These are phyloP conservation scores for Fusarium kyushuense DNA, from an alignment of 2,329 filamentous ascomycete genomes.

Conservation along the genomic window DNA sequence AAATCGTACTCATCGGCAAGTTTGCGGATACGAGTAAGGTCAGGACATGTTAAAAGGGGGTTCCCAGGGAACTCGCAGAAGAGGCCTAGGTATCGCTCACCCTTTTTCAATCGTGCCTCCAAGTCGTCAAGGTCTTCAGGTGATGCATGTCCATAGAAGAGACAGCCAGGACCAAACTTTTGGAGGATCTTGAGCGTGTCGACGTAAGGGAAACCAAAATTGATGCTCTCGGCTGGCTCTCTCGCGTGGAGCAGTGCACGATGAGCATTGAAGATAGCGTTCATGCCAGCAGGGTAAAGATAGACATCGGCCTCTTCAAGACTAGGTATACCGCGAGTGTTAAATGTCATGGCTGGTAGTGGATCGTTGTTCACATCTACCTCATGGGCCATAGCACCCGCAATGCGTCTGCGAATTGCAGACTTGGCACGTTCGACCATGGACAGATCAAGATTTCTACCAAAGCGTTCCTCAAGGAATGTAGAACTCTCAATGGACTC, in stretches of 20 bases:
- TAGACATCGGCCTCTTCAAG: constrained; percentile 90
- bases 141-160: constrained; percentile 88
- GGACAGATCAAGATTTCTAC: constrained; percentile 85
- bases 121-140: constrained; percentile 85
- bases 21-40: constrained; percentile 82
- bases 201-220: constrained; percentile 97
- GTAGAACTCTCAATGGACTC: constrained; percentile 75
- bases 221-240: constrained; percentile 79
- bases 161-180: constrained; percentile 90
- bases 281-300: constrained; percentile 92
- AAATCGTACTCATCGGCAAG: constrained; percentile 89
- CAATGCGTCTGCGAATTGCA: constrained; percentile 88
- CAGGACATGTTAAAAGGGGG: constrained; percentile 85
- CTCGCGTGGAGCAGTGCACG: constrained; percentile 75
- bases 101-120: constrained; percentile 75
- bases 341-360: constrained; percentile 51
- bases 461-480: constrained; percentile 95
- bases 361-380: constrained; percentile 61
- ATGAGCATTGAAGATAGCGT: constrained; percentile 91
- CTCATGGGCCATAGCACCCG: constrained; percentile 82
- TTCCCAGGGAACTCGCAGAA: constrained; percentile 98
- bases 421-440: constrained; percentile 85
- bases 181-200: constrained; percentile 95
- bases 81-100: constrained; percentile 82
- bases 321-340: constrained; percentile 68